These are phyloP conservation scores for Arthrobotrys conoides DNA, from an alignment of 2,329 filamentous ascomycete genomes.

Conservation along the genomic window DNA sequence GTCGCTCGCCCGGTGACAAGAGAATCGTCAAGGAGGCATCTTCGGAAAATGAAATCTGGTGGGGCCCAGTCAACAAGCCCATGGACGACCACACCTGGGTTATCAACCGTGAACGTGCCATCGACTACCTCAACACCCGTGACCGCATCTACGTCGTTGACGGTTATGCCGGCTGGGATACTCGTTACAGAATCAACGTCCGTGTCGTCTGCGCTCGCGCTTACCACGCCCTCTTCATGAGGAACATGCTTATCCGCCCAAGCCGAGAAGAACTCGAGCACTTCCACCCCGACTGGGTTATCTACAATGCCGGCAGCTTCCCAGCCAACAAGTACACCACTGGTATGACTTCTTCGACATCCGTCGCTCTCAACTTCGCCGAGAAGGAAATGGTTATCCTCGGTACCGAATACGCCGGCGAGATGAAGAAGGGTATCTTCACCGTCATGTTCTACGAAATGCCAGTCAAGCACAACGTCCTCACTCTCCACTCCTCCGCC, in stretches of 20 bases:
- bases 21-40: slow-evolving; percentile 91
- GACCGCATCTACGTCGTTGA: slow-evolving; percentile 99
- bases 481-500: slow-evolving; percentile 97
- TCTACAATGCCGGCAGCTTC: slow-evolving; percentile 98
- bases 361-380: slow-evolving; percentile 97
- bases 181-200: slow-evolving; percentile 97
- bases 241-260: slow-evolving; percentile 99
- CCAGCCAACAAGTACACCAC: slow-evolving; percentile 97
- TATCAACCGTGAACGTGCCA: slow-evolving; percentile 98
- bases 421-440: slow-evolving; percentile 99
- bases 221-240: slow-evolving; percentile 99
- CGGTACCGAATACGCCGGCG: slow-evolving; percentile 96
- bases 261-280: slow-evolving; percentile 90
- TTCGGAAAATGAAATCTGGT: slow-evolving; percentile 95
- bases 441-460: slow-evolving; percentile 99
- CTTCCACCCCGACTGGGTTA: slow-evolving; percentile 99
- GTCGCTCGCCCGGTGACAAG: slow-evolving; percentile 96
- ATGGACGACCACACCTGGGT: slow-evolving; percentile 98
- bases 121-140: slow-evolving; percentile 99
- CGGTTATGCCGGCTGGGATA: slow-evolving; percentile 97
- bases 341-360: slow-evolving; percentile 98
- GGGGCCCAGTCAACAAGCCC: slow-evolving; percentile 99
- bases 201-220: slow-evolving; percentile 98
- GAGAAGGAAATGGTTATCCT: slow-evolving; percentile 99
- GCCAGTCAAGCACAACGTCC: slow-evolving; percentile 99